phyloP scores from a whole-genome alignment of 73 alveolate genomes.

The Durusdinium trenchii region DNA sequence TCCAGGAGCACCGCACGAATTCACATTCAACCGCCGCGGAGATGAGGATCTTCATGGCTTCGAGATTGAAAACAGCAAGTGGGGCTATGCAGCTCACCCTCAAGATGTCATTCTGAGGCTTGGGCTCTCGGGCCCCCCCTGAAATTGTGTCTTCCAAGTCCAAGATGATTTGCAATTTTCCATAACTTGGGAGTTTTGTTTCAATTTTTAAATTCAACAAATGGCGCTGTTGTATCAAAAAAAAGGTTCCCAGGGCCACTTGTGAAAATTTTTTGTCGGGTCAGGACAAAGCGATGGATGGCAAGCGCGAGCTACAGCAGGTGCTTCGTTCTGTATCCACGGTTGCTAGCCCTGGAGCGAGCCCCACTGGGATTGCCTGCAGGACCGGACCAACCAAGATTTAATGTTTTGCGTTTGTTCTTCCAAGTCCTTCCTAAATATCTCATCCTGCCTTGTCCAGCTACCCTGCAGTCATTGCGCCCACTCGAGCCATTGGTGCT shows the following conservation, averaged over 20 bases:
- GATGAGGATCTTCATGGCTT: background rate
- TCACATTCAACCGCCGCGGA: background rate
- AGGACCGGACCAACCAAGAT: conserved; percentile 23
- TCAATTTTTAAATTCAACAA: too few relatives aligned
- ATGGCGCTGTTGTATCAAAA: too few relatives aligned
- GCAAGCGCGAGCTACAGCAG: background rate
- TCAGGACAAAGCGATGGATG: conserved; percentile 65
- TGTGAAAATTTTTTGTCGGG: too few relatives aligned
- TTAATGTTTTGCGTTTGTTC: background rate
- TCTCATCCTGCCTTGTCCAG: background rate
- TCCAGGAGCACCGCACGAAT: conserved; percentile 65
- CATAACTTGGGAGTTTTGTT: too few relatives aligned
- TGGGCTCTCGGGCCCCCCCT: background rate
- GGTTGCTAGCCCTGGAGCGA: conserved; percentile 27
- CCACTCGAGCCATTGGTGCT: background rate
- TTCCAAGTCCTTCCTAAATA: background rate
- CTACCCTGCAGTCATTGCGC: background rate
- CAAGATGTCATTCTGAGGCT: background rate
- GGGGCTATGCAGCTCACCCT: background rate
- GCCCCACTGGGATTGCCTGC: conserved; percentile 1
- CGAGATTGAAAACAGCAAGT: background rate
- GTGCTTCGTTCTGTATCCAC: background rate
- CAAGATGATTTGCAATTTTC: too few relatives aligned
- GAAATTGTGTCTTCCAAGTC: too few relatives aligned
- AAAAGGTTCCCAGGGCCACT: too few relatives aligned